These are phyloP conservation scores for Argentina anserina DNA, from an alignment of 306 rosid species.

Conservation along the genomic window DNA sequence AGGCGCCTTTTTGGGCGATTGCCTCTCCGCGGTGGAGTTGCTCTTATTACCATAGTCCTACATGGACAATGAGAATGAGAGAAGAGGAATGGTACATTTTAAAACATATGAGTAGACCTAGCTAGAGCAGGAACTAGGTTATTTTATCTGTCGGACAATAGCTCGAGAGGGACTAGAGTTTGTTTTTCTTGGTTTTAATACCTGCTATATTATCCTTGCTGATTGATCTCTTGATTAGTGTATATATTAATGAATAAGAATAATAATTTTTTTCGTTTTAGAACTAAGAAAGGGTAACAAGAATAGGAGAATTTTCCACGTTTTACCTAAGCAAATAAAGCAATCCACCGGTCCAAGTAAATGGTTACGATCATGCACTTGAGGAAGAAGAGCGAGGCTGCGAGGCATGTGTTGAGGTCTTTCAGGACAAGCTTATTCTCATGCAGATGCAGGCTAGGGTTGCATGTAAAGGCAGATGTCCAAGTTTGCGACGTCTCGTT, in stretches of 20 bases:
- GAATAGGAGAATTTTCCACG: background rate
- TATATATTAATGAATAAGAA: slow-evolving; percentile 27
- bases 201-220: slow-evolving; percentile 4
- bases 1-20: too few species aligned
- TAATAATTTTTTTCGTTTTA: slow-evolving; percentile 34
- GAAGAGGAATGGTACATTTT: background rate
- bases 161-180: background rate
- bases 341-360: background rate
- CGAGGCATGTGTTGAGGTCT: background rate
- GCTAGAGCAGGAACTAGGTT: slow-evolving; percentile 24
- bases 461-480: slow-evolving; percentile 4
- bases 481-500: background rate
- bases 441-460: background rate
- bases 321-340: background rate
- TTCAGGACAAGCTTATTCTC: background rate
- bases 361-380: background rate
- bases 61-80: slow-evolving; percentile 21
- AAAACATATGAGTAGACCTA: slow-evolving; percentile 15
- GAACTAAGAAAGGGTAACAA: slow-evolving; percentile 15
- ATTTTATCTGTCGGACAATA: background rate
- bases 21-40: too few species aligned
- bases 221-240: background rate
- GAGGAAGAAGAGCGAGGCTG: background rate
- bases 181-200: background rate
- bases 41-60: slow-evolving; percentile 9